Evolutionary conservation across 768 basidiomycete genomes (phyloP), one percentile per base, ranked within the genome.

Genomic region (Auriscalpium orientale): DNA sequence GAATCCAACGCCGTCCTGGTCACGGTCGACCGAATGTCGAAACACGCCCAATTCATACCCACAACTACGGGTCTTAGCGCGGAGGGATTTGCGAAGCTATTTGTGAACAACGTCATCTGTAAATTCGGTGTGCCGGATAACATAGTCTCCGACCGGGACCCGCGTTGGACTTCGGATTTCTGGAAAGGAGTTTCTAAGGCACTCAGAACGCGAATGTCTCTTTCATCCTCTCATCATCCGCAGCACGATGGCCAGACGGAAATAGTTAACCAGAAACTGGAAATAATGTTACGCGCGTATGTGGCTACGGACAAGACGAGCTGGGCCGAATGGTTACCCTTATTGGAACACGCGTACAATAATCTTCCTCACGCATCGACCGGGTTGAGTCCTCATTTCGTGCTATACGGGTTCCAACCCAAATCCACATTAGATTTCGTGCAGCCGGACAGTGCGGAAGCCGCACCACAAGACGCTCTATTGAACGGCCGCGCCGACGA

Each of bases 1-100:
- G 60, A 46, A 4, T 58, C 18, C 54, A 46, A 61, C 52, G 40
- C 53, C 2, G 56, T 66, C 6, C 18, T 63, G 15, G 62, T 63
- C 0, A 38, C 62, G 2, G 58, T 59, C 2, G 55, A 63, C 46
- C 36, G 59, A 13, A 49, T 70, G n/a, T 67, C 68, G 33, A 73
- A 73, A 53, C 59, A 57, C 60, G 65, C 61, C 1, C 62, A 66
- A 40, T 70, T 71, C 56, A 61, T 70, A 28, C 63, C 70, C 9
- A 36, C 60, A 33, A 51, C 38, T 13, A 56, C 59, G 18, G 56
- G 21, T 0, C 16, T 59, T 0, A 28, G 12, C 5, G 56, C 58
- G 18, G 47, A 48, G 36, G 44, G 47, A 8, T 58, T 59, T 28
- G 58, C 57, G 10, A 12, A 12, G 13, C 45, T 58, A 5, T 59